phyloP scores from a whole-genome alignment of 129 eudicot genomes.

The Pseudognaphalium luteoalbum region DNA sequence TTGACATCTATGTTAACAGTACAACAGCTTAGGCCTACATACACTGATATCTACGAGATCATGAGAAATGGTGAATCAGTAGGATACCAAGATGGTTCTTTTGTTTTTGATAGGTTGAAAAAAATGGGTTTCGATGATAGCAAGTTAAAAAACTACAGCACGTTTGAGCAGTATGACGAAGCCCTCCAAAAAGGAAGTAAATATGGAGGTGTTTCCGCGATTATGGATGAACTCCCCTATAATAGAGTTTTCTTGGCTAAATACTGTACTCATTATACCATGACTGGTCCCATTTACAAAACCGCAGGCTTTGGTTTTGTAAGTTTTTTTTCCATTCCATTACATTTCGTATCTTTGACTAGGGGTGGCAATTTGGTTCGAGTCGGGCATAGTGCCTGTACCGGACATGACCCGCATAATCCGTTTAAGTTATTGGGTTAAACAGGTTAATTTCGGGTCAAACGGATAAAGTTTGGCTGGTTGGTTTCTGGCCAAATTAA shows the following conservation, averaged over 20 bases:
- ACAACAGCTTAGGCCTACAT: constrained; percentile 35
- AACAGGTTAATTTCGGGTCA: too few species aligned
- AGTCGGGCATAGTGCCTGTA: too few species aligned
- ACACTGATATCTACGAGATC: not conserved
- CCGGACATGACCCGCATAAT: too few species aligned
- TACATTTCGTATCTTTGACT: not conserved
- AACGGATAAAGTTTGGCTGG: too few species aligned
- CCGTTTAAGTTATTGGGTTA: too few species aligned
- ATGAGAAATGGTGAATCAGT: constrained; percentile 16
- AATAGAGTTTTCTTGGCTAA: not conserved
- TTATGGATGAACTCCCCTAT: constrained; percentile 4
- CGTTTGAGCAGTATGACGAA: not conserved
- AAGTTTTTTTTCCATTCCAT: constrained; percentile 1
- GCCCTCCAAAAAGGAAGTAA: not conserved
- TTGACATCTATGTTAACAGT: constrained; percentile 49
- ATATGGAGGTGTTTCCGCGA: not conserved
- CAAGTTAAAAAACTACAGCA: not conserved
- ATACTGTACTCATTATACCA: constrained; percentile 5
- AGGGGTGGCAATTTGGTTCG: too few species aligned
- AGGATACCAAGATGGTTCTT: constrained; percentile 20
- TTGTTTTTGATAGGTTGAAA: not conserved
- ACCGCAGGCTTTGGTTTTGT: constrained; percentile 14
- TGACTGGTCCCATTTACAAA: constrained; percentile 12
- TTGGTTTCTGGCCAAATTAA: too few species aligned
- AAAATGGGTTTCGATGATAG: not conserved